phyloP scores from a whole-genome alignment of 169 alveolate genomes.

The Miamiensis avidus region DNA sequence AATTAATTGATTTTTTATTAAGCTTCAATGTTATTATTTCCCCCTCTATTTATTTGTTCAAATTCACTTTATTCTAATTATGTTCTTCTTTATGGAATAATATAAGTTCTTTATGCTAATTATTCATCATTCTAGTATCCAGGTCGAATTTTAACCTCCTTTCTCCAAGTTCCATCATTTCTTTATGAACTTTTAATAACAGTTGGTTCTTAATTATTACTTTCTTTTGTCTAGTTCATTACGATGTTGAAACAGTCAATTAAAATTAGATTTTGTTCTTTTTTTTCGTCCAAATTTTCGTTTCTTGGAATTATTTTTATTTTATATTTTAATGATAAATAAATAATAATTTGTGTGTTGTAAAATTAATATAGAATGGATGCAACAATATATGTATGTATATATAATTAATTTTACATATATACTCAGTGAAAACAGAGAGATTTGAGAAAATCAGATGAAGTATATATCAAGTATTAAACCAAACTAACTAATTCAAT shows the following conservation, averaged over 20 bases:
- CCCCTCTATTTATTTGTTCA: background rate
- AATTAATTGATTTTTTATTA: too few species aligned
- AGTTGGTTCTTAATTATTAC: background rate
- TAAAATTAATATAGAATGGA: too few species aligned
- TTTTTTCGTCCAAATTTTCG: background rate
- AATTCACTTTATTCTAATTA: background rate
- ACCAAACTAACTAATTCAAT: too few species aligned
- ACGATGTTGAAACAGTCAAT: background rate
- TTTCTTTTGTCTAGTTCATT: too few species aligned
- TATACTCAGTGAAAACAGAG: too few species aligned
- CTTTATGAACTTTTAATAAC: background rate
- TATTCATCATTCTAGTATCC: background rate
- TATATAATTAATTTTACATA: too few species aligned
- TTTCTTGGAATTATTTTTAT: too few species aligned
- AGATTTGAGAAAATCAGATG: too few species aligned
- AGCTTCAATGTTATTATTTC: too few species aligned
- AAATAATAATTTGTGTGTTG: background rate
- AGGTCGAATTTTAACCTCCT: background rate
- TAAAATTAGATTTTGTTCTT: too few species aligned
- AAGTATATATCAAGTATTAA: too few species aligned
- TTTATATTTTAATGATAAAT: background rate
- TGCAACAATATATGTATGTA: too few species aligned
- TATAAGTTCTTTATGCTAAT: background rate
- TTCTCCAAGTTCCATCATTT: background rate
- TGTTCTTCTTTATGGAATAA: background rate